Percentiles rank a stretch among this genome's conserved stretches.
Evolutionary conservation across 331 rosid species (phyloP).

Genomic region (Stylosanthes scabra): DNA sequence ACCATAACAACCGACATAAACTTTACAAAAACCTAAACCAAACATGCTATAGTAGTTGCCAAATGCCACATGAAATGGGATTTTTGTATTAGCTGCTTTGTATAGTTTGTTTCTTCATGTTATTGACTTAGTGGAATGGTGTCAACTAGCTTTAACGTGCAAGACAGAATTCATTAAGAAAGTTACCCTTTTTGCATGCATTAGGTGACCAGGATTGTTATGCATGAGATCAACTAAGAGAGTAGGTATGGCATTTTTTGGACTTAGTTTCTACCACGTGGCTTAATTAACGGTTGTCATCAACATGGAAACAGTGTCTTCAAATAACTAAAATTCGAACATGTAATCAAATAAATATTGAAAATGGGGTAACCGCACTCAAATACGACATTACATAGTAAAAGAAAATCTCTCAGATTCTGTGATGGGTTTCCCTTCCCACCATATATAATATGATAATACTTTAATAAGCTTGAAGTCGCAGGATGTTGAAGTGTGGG

Average conservation of each 20-base stretch:
- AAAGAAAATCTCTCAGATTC: neutral
- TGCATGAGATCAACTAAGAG: neutral
- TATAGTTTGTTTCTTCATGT: conserved; percentile 30
- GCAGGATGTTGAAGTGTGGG: conserved; percentile 3
- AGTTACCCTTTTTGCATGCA: neutral
- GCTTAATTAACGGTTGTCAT: conserved; percentile 14
- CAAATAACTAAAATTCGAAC: conserved; percentile 2
- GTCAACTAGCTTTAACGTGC: conserved; percentile 1
- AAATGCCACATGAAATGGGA: conserved; percentile 30
- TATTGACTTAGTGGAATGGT: conserved; percentile 28
- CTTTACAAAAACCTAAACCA: too few relatives aligned
- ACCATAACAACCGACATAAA: too few relatives aligned
- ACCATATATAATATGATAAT: neutral
- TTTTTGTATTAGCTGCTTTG: conserved; percentile 39
- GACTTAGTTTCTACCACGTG: conserved; percentile 4
- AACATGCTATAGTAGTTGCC: conserved; percentile 16
- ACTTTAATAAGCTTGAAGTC: neutral
- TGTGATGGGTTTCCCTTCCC: neutral
- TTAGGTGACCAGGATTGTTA: neutral
- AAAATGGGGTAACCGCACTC: neutral
- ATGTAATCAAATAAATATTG: neutral
- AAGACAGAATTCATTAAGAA: neutral
- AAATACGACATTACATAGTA: neutral
- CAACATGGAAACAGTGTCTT: conserved; percentile 1
- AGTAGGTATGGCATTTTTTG: conserved; percentile 12